phyloP scores from a whole-genome alignment of 2,329 filamentous ascomycete genomes.

The Pseudocercospora fijiensis region DNA sequence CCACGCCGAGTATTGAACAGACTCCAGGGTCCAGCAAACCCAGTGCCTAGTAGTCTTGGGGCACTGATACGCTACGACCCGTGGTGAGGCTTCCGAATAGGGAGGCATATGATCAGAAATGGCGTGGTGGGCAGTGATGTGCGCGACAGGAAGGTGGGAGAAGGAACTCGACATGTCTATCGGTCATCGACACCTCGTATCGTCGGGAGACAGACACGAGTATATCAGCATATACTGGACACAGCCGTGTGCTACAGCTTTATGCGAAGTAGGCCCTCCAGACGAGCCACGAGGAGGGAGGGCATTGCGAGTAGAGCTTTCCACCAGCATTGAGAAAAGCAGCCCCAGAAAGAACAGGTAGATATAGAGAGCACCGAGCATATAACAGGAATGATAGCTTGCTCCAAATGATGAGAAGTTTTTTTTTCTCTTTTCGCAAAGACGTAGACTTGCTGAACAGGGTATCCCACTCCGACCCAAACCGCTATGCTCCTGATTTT shows the following conservation, averaged over 20 bases:
- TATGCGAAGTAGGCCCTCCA: too few relatives aligned
- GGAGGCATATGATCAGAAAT: conserved; percentile 5
- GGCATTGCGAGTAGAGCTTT: neutral
- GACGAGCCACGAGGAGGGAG: too few relatives aligned
- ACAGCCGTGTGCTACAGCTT: too few relatives aligned
- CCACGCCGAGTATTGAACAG: conserved; percentile 9
- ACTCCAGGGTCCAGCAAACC: conserved; percentile 1
- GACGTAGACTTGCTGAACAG: neutral
- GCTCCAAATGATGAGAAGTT: neutral
- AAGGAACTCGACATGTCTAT: neutral
- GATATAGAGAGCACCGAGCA: neutral
- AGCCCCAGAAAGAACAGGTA: neutral
- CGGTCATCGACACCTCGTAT: neutral
- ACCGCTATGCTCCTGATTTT: conserved; percentile 3
- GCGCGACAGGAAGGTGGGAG: neutral
- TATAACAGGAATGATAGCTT: neutral
- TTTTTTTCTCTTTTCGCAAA: neutral
- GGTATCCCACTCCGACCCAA: conserved; percentile 2
- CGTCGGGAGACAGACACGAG: neutral
- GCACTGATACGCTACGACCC: conserved; percentile 7
- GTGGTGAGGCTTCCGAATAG: neutral
- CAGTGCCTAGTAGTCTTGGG: conserved; percentile 9
- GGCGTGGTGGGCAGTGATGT: neutral
- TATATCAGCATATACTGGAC: neutral
- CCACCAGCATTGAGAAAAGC: neutral